Conservation (phyloP, 2,329 filamentous ascomycete genomes). For the Scedosporium boydii region DNA sequence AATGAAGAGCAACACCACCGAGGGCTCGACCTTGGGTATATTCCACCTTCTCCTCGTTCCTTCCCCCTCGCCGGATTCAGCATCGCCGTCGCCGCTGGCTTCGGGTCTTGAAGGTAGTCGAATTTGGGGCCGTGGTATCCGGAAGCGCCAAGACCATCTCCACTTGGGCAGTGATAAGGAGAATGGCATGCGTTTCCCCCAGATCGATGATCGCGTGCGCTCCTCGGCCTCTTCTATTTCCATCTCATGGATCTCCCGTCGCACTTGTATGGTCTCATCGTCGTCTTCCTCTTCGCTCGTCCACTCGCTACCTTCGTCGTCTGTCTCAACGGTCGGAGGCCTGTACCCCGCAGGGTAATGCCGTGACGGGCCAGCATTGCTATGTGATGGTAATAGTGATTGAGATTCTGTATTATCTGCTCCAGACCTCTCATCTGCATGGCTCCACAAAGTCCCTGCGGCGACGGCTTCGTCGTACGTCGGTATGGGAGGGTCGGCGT, state of each 20-base stretch:
- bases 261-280: conserved; percentile 55
- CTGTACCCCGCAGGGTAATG: conserved; percentile 53
- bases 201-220: conserved; percentile 32
- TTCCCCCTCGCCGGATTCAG: background rate
- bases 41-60: conserved; percentile 7
- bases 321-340: conserved; percentile 70
- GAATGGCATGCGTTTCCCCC: conserved; percentile 47
- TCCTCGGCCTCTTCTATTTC: conserved; percentile 59
- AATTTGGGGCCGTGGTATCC: conserved; percentile 41
- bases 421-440: conserved; percentile 48
- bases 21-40: conserved; percentile 15
- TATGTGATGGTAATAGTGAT: conserved; percentile 54
- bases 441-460: conserved; percentile 1
- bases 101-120: conserved; percentile 30
- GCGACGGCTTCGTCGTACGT: conserved; percentile 16
- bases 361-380: conserved; percentile 27
- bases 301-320: conserved; percentile 54
- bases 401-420: conserved; percentile 69
- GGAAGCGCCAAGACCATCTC: conserved; percentile 46
- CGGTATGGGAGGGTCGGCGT: conserved; percentile 15
- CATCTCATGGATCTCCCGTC: conserved; percentile 81
- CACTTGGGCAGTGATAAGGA: conserved; percentile 42
- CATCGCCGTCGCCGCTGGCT: background rate
- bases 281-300: conserved; percentile 32
- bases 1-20: conserved; percentile 49